A percentile compares a stretch with the other conserved stretches of the same genome.
phyloP scores from a whole-genome alignment of 1,284 basidiomycete species.

The Erythrobasidium hasegawianum region DNA sequence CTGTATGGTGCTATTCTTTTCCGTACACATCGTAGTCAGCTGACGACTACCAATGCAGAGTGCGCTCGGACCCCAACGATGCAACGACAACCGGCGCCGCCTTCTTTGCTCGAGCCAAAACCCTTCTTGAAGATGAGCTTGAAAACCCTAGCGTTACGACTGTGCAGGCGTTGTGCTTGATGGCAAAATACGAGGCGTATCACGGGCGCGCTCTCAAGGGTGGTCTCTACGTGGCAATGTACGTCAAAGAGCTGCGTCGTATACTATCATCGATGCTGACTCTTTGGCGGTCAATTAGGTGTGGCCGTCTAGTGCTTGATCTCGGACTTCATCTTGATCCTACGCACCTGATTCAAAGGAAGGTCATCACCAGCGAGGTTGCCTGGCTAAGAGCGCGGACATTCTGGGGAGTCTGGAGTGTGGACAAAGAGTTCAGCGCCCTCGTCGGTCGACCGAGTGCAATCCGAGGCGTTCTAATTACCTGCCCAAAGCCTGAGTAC shows the following conservation, averaged over 20 bases:
- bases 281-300: neutral
- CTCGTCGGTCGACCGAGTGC: conserved; percentile 26
- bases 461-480: conserved; percentile 18
- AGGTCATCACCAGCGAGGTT: conserved; percentile 19
- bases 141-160: conserved; percentile 30
- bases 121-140: conserved; percentile 24
- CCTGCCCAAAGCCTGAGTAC: conserved; percentile 20
- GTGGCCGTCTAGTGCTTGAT: conserved; percentile 27
- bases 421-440: conserved; percentile 26
- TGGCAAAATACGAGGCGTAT: conserved; percentile 29
- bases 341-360: conserved; percentile 15
- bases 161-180: conserved; percentile 27
- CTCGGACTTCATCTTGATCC: conserved; percentile 26
- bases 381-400: conserved; percentile 18
- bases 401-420: conserved; percentile 29
- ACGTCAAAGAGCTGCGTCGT: no score
- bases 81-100: conserved; percentile 17
- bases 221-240: conserved; percentile 28
- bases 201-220: conserved; percentile 20
- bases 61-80: conserved; percentile 12
- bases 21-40: neutral
- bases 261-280: no score
- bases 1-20: conserved; percentile 2
- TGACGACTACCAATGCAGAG: neutral
- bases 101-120: conserved; percentile 29